Percentiles rank a stretch among this genome's conserved stretches.
These are phyloP conservation scores for Saccharum hybrid DNA, from an alignment of 202 grass and related monocot genomes.

Conservation along the genomic window DNA sequence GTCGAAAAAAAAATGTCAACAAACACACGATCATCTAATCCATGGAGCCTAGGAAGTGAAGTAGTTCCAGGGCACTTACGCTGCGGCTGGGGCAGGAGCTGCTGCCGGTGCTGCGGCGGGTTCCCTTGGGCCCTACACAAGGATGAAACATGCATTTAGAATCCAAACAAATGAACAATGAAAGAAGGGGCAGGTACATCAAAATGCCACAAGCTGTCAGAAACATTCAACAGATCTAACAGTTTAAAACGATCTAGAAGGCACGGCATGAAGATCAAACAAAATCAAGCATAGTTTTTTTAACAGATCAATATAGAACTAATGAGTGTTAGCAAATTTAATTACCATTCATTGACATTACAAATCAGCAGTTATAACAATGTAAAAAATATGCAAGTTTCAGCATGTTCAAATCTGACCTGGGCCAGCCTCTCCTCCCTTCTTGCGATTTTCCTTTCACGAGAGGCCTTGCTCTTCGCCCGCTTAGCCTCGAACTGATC, in stretches of 20 bases:
- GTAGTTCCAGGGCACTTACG: conserved; percentile 32
- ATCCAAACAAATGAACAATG: background rate
- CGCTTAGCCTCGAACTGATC: conserved; percentile 87
- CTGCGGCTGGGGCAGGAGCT: conserved; percentile 44
- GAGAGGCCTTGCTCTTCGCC: conserved; percentile 73
- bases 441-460: conserved; percentile 68
- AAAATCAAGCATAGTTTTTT: background rate
- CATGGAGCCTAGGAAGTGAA: background rate
- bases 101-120: conserved; percentile 40
- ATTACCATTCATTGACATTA: no score
- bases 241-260: no score
- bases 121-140: conserved; percentile 60
- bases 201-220: background rate
- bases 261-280: no score
- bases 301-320: background rate
- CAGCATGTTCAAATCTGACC: conserved; percentile 7
- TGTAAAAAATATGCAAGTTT: background rate
- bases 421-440: conserved; percentile 76
- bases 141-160: background rate
- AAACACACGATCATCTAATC: conserved; percentile 7
- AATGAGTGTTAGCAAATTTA: background rate
- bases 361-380: background rate
- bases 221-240: background rate
- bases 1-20: background rate
- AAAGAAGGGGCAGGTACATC: background rate